Evolutionary conservation across 495 filamentous ascomycete genomes (phyloP), one percentile per base, ranked within the genome.

Genomic region (Penicillium psychrofluorescens): DNA sequence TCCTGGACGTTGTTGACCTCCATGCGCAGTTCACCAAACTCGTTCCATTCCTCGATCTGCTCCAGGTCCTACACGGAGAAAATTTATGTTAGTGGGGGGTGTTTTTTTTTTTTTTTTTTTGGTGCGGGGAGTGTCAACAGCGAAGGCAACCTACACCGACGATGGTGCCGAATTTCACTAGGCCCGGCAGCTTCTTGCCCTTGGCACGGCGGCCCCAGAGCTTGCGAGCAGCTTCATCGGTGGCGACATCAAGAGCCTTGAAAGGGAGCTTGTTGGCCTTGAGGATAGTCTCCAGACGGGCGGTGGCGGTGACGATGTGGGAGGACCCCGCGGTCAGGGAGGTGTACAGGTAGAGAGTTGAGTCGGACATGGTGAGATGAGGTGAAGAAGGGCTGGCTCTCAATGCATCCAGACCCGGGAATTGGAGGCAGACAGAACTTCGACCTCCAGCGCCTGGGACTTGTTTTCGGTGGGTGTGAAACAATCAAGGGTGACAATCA

Each of bases 21-120:
- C 61, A 92, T 78, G 61, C 92, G 90, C 43, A 98, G 76, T 70
- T 97, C 92, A 57, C 86, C 91, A 58, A 91, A 95, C 55, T 98
- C 92, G 66, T 98, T 98, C 94, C 94, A 97, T 59, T 97, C 92
- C 69, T 98, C 92, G 44, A 95, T 78, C 58, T 96, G 78, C 45
- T 95, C 88, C 16, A 95, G 72, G 59, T 97, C 92, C 90, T 95
- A 49, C 22, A 46, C 11, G 12, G 22, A 9, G n/a, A 8, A 6
- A 22, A n/a, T n/a, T n/a, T n/a, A n/a, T n/a, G n/a, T n/a, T n/a
- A n/a, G n/a, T n/a, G n/a, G n/a, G n/a, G n/a, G n/a, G n/a, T n/a
- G n/a, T n/a, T n/a, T n/a, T n/a, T n/a, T n/a, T n/a, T n/a, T n/a
- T n/a, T n/a, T n/a, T n/a, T n/a, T n/a, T n/a, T n/a, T n/a, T n/a